These are phyloP conservation scores for Aspergillus fijiensis DNA, from an alignment of 2,329 filamentous ascomycete species.

Conservation along the genomic window DNA sequence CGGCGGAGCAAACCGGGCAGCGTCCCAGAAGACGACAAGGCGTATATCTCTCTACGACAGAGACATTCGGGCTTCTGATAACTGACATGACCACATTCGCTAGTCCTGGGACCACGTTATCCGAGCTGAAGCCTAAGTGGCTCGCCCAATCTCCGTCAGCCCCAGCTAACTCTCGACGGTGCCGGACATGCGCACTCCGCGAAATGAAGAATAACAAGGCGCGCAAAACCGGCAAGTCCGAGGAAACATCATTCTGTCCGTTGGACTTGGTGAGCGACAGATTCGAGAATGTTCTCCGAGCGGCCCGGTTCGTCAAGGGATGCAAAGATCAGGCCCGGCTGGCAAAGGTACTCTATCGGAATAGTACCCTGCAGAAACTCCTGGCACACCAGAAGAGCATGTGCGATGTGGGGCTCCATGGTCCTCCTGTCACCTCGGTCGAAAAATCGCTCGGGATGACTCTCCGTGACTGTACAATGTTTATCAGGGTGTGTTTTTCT, in stretches of 20 bases:
- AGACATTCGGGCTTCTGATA: slow-evolving; percentile 66
- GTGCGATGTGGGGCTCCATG: slow-evolving; percentile 37
- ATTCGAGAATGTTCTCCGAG: slow-evolving; percentile 46
- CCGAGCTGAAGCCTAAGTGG: slow-evolving; percentile 87
- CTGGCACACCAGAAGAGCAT: slow-evolving; percentile 34
- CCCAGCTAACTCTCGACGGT: slow-evolving; percentile 61
- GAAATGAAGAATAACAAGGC: slow-evolving; percentile 48
- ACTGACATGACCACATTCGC: slow-evolving; percentile 65
- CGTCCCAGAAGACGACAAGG: slow-evolving; percentile 53
- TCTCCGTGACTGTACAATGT: slow-evolving; percentile 74
- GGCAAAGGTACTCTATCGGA: slow-evolving; percentile 35
- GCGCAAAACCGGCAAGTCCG: slow-evolving; percentile 28
- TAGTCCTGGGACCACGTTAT: slow-evolving; percentile 41
- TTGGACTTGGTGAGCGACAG: slow-evolving; percentile 58
- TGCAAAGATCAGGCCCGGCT: slow-evolving; percentile 39
- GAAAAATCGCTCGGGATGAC: slow-evolving; percentile 73
- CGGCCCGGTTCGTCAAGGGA: slow-evolving; percentile 40
- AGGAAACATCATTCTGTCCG: slow-evolving; percentile 58
- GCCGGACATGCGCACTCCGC: slow-evolving; percentile 70
- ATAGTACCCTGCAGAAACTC: slow-evolving; percentile 36
- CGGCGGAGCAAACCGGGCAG: slow-evolving; percentile 44
- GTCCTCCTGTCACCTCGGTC: slow-evolving; percentile 36
- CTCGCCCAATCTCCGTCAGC: slow-evolving; percentile 72
- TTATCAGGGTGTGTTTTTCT: slow-evolving; percentile 55
- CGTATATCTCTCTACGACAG: slow-evolving; percentile 54